A percentile compares a stretch with the other conserved stretches of the same genome.
These are phyloP conservation scores for Botryotinia convoluta DNA, from an alignment of 2,329 filamentous ascomycete genomes.

Conservation along the genomic window DNA sequence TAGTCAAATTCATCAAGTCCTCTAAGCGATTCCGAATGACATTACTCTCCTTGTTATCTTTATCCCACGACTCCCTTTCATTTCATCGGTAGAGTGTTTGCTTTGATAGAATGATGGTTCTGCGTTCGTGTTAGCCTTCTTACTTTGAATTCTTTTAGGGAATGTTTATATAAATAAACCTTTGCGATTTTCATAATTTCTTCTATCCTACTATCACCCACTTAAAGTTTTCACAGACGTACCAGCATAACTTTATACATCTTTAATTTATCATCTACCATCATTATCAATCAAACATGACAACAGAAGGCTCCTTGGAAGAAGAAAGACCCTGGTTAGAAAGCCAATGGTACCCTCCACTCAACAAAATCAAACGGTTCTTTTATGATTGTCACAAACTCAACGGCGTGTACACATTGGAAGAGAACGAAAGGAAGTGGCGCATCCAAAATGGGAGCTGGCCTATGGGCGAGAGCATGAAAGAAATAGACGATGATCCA, in stretches of 20 bases:
- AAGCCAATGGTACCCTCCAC: not conserved
- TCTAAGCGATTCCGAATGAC: not conserved
- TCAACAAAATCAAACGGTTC: not conserved
- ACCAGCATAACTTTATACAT: not conserved
- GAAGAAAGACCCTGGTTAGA: not conserved
- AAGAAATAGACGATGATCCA: not conserved
- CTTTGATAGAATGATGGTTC: not conserved
- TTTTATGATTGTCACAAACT: not conserved
- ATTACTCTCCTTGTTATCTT: not conserved
- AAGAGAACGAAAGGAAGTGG: not conserved
- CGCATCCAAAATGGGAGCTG: not conserved
- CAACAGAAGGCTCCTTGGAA: not conserved
- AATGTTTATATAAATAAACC: not conserved
- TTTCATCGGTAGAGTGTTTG: not conserved
- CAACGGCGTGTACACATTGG: accelerated
- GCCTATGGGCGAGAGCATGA: not conserved
- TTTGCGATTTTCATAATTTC: not conserved
- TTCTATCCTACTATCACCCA: not conserved
- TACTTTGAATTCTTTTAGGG: not conserved
- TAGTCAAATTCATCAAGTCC: not conserved
- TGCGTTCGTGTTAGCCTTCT: not conserved
- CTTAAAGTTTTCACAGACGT: not conserved
- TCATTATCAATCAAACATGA: not conserved
- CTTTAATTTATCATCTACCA: not conserved
- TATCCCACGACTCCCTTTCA: not conserved